These are phyloP conservation scores for Sarcodon aspratus DNA, from an alignment of 768 basidiomycete genomes.

Conservation along the genomic window DNA sequence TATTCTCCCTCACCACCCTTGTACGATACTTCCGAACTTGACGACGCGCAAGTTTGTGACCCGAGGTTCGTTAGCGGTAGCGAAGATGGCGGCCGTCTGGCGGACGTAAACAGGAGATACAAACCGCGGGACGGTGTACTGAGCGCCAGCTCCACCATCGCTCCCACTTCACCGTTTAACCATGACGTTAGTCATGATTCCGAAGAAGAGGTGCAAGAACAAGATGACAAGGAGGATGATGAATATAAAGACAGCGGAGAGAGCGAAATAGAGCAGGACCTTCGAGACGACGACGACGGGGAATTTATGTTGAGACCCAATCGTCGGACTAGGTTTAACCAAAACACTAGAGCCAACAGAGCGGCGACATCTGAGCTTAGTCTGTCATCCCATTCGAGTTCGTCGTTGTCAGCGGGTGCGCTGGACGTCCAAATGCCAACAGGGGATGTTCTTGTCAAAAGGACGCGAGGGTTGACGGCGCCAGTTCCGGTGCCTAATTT, in stretches of 20 bases:
- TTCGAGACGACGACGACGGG: background rate
- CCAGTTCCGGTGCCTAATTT: constrained; percentile 68
- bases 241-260: background rate
- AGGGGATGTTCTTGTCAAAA: constrained; percentile 4
- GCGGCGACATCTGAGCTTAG: constrained; percentile 7
- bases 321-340: too few relatives aligned
- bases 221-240: background rate
- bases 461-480: constrained; percentile 31
- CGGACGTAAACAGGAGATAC: too few relatives aligned
- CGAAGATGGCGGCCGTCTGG: background rate
- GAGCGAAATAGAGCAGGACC: background rate
- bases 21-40: background rate
- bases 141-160: too few relatives aligned
- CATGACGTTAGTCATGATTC: too few relatives aligned
- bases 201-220: too few relatives aligned
- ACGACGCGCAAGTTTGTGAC: background rate
- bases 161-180: too few relatives aligned
- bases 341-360: background rate
- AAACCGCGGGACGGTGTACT: too few relatives aligned
- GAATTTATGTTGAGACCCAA: too few relatives aligned
- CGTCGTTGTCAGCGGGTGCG: constrained; percentile 5
- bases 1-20: background rate
- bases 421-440: constrained; percentile 4
- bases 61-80: background rate
- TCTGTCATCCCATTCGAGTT: constrained; percentile 1